Base-by-base conservation (phyloP, 2,329 filamentous ascomycete genomes). In the Fusarium nygamai region DNA sequence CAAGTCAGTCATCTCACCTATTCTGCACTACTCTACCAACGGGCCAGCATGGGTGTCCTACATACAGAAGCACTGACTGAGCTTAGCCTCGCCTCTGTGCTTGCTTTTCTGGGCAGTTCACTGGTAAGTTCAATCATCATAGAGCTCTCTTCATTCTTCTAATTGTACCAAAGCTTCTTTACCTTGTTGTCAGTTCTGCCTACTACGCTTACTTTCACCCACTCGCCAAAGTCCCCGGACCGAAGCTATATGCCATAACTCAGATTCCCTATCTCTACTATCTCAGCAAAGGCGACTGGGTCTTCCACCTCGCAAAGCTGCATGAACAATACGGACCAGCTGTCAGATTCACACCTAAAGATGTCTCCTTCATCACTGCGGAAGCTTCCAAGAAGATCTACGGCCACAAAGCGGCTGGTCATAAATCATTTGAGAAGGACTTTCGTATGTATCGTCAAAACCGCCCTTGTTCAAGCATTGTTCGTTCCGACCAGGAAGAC, bases 351-450 rank as follows among this genome's bases (percentile, higher is more conserved):
- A 36, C 54, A 0, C 41, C 56, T 2, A 33, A 22, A 4, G 66
- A 68, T 8, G 64, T 68, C 7, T 68, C 66, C 1, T 68, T 68
- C 19, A 68, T 68, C 12, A 68, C 66, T 1, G 64, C 41, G 6
- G 56, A 53, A 31, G 66, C 66, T 4, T 31, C 27, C 4, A 68
- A 68, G 5, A 68, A 44, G 1, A 68, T 68, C 1, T 68, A 68
- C 2, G 64, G 56, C 0, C 66, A 68, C 16, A 68, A 68, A 8
- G 8, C 56, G 0, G 16, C 41, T 11, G 47, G 66, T 0, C 13
- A 48, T 0, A 38, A 50, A 3, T 29, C 29, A 0, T 68, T 68
- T 8, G 19, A 33, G 5, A 68, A 68, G 3, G 66, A 68, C 10
- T 34, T 48, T 5, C 54, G 66, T 1, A 17, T 41, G 7, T 68